These are phyloP conservation scores for Paxillus rubicundulus DNA, from an alignment of 768 basidiomycete genomes.

Conservation along the genomic window DNA sequence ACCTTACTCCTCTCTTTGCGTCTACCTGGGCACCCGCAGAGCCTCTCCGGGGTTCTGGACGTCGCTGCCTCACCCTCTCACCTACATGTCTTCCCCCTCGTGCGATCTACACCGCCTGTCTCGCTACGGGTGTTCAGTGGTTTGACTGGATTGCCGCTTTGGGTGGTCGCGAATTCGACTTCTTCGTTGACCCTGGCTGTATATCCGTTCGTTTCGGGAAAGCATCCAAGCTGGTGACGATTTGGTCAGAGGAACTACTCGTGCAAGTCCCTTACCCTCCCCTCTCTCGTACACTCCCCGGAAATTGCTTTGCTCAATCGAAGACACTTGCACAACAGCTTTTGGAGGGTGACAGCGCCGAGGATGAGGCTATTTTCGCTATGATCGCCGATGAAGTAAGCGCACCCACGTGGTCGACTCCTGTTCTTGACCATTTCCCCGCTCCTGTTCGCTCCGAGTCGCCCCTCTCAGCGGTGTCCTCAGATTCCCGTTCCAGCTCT, in stretches of 20 bases:
- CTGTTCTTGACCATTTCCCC: conserved; percentile 60
- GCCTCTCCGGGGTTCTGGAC: conserved; percentile 65
- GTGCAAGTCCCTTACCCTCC: conserved; percentile 16
- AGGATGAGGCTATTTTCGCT: conserved; percentile 70
- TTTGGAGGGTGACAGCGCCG: conserved; percentile 65
- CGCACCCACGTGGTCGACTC: conserved; percentile 68
- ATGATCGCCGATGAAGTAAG: conserved; percentile 72
- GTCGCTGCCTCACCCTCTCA: conserved; percentile 73
- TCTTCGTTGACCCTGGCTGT: conserved; percentile 79
- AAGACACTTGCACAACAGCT: conserved; percentile 77
- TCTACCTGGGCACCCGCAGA: conserved; percentile 63
- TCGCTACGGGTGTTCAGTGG: conserved; percentile 71
- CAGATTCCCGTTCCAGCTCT: conserved; percentile 50
- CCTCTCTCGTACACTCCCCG: conserved; percentile 16
- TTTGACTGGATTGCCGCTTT: conserved; percentile 74
- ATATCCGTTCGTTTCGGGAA: conserved; percentile 63
- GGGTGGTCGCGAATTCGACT: conserved; percentile 70
- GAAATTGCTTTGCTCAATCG: conserved; percentile 20
- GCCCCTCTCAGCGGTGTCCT: conserved; percentile 55
- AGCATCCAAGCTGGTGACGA: conserved; percentile 47
- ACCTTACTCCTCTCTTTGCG: conserved; percentile 67
- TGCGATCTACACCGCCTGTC: conserved; percentile 67
- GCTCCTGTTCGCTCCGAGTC: conserved; percentile 51
- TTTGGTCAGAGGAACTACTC: conserved; percentile 64
- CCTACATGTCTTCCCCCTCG: conserved; percentile 68